These are phyloP conservation scores for Russula sp. DNA, from an alignment of 768 basidiomycete genomes.

Conservation along the genomic window DNA sequence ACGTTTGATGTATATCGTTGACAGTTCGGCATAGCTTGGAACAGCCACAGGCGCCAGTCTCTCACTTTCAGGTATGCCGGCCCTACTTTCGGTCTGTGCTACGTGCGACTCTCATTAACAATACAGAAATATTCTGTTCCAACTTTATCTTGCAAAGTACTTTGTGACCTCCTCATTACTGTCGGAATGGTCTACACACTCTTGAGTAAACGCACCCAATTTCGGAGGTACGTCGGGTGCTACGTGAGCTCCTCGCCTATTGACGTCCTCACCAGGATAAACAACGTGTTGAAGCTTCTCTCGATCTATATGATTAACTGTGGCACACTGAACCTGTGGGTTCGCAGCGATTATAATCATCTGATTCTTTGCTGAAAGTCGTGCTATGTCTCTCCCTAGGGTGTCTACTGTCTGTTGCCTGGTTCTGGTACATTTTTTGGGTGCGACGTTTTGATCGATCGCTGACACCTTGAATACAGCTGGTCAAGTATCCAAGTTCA, in stretches of 20 bases:
- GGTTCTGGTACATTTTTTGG: not conserved
- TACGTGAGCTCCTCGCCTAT: not conserved
- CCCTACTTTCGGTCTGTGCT: not conserved
- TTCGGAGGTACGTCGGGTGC: not conserved
- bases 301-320: conserved; percentile 2
- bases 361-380: not conserved
- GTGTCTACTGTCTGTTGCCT: not conserved
- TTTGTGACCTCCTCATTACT: not conserved
- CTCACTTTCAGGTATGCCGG: not conserved
- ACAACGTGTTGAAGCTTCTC: not conserved
- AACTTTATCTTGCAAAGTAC: not conserved
- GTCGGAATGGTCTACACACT: conserved; percentile 3
- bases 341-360: not conserved
- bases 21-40: not conserved
- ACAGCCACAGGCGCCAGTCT: not conserved
- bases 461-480: not conserved
- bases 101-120: not conserved
- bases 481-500: not conserved
- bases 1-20: not conserved
- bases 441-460: not conserved
- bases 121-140: not conserved
- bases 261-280: not conserved
- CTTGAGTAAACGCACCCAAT: not conserved
- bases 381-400: not conserved
- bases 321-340: conserved; percentile 1